Conservation (phyloP, 139 green algal species). For the Chlorokybus atmophyticus region DNA sequence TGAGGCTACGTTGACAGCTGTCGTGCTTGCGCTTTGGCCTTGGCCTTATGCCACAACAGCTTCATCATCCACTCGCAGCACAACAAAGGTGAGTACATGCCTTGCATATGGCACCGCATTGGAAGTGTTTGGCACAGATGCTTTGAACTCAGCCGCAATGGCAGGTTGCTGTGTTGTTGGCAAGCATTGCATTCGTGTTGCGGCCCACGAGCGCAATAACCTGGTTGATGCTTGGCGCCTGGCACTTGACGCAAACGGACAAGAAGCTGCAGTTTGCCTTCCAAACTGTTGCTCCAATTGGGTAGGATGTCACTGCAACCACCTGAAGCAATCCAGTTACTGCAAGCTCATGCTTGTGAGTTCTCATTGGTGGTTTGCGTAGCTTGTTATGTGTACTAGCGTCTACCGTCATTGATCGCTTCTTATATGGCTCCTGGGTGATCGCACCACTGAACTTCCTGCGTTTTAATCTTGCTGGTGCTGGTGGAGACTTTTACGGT, state of each 20-base stretch:
- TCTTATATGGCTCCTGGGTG: conserved; percentile 15
- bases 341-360: background rate
- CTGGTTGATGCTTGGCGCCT: conserved; percentile 10
- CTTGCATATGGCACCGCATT: background rate
- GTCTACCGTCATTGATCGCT: conserved; percentile 6
- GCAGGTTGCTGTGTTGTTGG: conserved; percentile 11
- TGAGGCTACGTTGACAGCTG: conserved; percentile 35
- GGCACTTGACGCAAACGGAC: conserved; percentile 3
- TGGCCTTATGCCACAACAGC: conserved; percentile 16
- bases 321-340: background rate
- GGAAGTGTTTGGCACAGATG: background rate
- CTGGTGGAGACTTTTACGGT: conserved; percentile 43
- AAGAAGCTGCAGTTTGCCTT: too few species aligned
- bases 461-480: conserved; percentile 47
- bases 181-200: conserved; percentile 17
- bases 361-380: background rate
- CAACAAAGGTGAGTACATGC: background rate
- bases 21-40: conserved; percentile 22
- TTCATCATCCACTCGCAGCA: background rate
- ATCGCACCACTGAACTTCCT: conserved; percentile 37
- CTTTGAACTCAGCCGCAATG: background rate
- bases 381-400: background rate
- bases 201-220: conserved; percentile 20
- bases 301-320: too few species aligned
- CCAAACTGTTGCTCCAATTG: too few species aligned